phyloP scores from a whole-genome alignment of 1,284 basidiomycete species.

The Coniferiporia sulphurascens region DNA sequence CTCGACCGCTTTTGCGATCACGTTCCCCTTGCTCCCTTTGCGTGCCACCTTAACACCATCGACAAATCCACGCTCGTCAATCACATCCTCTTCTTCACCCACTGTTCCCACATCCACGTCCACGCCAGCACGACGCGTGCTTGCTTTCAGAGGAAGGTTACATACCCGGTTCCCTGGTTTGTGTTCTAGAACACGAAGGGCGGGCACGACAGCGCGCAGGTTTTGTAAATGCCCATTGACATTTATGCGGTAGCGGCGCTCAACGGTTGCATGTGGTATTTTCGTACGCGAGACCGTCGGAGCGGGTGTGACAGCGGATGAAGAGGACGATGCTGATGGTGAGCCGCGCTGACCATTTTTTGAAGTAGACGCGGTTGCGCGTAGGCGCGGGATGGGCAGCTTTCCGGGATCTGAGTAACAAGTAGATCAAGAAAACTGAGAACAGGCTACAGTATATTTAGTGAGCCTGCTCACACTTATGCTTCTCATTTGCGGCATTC shows the following conservation, averaged over 20 bases:
- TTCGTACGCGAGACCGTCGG: slow-evolving; percentile 50
- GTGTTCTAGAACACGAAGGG: slow-evolving; percentile 59
- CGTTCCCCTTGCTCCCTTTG: slow-evolving; percentile 81
- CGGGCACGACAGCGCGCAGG: slow-evolving; percentile 77
- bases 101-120: slow-evolving; percentile 33
- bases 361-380: slow-evolving; percentile 20
- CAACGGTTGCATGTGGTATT: slow-evolving; percentile 88
- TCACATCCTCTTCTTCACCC: slow-evolving; percentile 40
- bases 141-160: slow-evolving; percentile 35
- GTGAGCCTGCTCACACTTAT: not conserved
- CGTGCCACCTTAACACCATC: slow-evolving; percentile 80
- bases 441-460: not conserved
- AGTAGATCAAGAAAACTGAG: not conserved
- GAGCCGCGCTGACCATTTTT: slow-evolving; percentile 9
- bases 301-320: slow-evolving; percentile 26
- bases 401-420: slow-evolving; percentile 20
- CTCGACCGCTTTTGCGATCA: slow-evolving; percentile 77
- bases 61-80: slow-evolving; percentile 72
- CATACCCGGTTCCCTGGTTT: slow-evolving; percentile 46
- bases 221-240: slow-evolving; percentile 85
- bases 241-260: slow-evolving; percentile 85
- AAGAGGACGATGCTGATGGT: slow-evolving; percentile 29
- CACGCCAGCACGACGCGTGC: slow-evolving; percentile 15
- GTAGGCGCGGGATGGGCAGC: slow-evolving; percentile 36
- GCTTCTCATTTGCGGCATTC: not conserved